These are phyloP conservation scores for Botrytis fabae DNA, from an alignment of 2,329 filamentous ascomycete species.

Conservation along the genomic window DNA sequence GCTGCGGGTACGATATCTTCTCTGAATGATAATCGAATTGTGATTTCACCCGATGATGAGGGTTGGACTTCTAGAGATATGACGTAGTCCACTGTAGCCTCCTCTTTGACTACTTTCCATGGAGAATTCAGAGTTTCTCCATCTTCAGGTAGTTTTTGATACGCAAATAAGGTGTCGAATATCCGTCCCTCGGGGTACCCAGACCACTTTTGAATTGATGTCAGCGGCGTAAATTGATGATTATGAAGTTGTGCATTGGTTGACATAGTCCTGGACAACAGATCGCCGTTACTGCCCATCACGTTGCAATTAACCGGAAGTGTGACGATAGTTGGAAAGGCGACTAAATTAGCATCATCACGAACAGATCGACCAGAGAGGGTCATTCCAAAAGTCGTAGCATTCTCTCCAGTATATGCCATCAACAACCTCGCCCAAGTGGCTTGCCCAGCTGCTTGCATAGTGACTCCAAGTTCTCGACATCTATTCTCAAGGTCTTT, in stretches of 20 bases:
- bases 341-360: conserved; percentile 56
- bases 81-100: conserved; percentile 72
- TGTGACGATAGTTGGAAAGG: conserved; percentile 81
- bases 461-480: conserved; percentile 59
- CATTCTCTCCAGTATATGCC: conserved; percentile 72
- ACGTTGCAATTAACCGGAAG: conserved; percentile 69
- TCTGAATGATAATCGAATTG: conserved; percentile 66
- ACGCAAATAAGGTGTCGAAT: conserved; percentile 85
- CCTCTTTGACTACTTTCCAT: conserved; percentile 66
- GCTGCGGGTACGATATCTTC: conserved; percentile 63
- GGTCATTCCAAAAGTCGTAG: conserved; percentile 76
- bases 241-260: conserved; percentile 65
- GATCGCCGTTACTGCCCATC: conserved; percentile 51
- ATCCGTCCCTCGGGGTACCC: conserved; percentile 63
- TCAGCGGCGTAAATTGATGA: conserved; percentile 70
- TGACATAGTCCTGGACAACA: conserved; percentile 64
- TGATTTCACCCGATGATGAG: conserved; percentile 47
- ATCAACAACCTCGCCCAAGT: conserved; percentile 76
- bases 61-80: conserved; percentile 80
- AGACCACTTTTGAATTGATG: conserved; percentile 71
- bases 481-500: conserved; percentile 56
- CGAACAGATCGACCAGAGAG: conserved; percentile 69
- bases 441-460: conserved; percentile 75
- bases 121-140: conserved; percentile 37
- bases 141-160: conserved; percentile 60